Evolutionary conservation across 2,329 filamentous ascomycete species (phyloP), one percentile per base, ranked within the genome.

Genomic region (Arthrobotrys musiformis): DNA sequence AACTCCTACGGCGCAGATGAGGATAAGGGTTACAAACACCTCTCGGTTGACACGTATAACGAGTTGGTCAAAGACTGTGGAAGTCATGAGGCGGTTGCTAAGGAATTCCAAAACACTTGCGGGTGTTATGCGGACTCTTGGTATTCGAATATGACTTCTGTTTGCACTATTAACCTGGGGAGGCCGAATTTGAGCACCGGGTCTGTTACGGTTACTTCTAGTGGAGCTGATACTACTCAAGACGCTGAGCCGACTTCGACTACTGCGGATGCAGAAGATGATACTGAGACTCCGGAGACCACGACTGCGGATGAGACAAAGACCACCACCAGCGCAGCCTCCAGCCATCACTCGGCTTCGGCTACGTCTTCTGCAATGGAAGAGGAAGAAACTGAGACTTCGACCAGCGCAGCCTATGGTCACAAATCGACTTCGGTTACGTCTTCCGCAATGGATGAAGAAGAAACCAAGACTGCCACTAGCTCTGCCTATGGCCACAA

Each of bases 51-150:
- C 5, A n/a, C 22, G 19, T 72, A 74, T 19, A n/a, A 15, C 0
- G 19, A 54, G n/a, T 13, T 61, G 19, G 7, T 61, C 13, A 7
- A 40, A 17, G 52, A 15, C 1, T 74, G 70, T 22, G 70, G 42
- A 0, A 24, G 19, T 1, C 50, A 74, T 26, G 11, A 33, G 1
- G 44, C 58, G 17, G 24, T 66, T 13, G 19, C 54, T 28, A 44
- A 74, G 7, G 42, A 17, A 13, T 62, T 74, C 1, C 30, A 30
- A 11, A 22, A 61, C 26, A 26, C 17, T 4, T 73, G 69, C 15
- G 69, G 48, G 1, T 73, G 69, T 22, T 56, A 54, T 24, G n/a
- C 35, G 2, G 22, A 15, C 19, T 44, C 19, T 19, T 33, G 7
- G 13, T 19, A 9, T 42, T 5, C 30, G 13, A 4, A 48, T 60